These are phyloP conservation scores for Nyssa sinensis DNA, from an alignment of 148 eudicot species.

Conservation along the genomic window DNA sequence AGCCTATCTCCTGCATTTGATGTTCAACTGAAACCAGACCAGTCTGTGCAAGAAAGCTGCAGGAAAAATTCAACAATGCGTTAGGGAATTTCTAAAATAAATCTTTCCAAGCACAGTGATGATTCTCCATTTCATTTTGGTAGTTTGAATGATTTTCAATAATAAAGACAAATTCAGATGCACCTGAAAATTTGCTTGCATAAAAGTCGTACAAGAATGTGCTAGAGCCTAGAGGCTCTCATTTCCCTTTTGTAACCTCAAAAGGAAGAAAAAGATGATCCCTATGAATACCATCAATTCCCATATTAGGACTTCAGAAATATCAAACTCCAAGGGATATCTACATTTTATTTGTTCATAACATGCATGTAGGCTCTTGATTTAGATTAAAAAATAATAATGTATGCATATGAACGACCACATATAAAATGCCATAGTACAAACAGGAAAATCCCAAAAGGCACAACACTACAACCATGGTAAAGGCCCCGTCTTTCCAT, in stretches of 20 bases:
- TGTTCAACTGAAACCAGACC: conserved; percentile 83
- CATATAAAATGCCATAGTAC: not conserved
- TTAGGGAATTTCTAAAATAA: conserved; percentile 6
- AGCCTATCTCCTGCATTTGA: conserved; percentile 90
- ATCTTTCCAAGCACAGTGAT: not conserved
- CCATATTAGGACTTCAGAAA: not conserved
- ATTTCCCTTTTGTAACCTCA: not conserved
- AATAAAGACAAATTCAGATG: not conserved
- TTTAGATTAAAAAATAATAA: not conserved
- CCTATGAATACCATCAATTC: not conserved
- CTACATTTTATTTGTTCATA: not conserved
- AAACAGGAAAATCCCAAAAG: not conserved
- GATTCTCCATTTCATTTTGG: not conserved
- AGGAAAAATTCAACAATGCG: not conserved
- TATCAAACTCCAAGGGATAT: not conserved
- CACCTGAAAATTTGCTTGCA: not conserved
- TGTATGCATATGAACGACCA: not conserved
- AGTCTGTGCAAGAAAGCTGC: conserved; percentile 88
- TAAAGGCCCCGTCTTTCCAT: not conserved
- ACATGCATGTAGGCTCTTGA: not conserved
- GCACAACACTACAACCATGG: not conserved
- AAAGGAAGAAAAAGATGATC: too few species aligned
- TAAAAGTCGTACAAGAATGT: not conserved
- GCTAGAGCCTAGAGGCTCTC: not conserved
- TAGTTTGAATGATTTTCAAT: not conserved